These are phyloP conservation scores for Neofusicoccum laricinum DNA, from an alignment of 2,329 filamentous ascomycete species.

Conservation along the genomic window DNA sequence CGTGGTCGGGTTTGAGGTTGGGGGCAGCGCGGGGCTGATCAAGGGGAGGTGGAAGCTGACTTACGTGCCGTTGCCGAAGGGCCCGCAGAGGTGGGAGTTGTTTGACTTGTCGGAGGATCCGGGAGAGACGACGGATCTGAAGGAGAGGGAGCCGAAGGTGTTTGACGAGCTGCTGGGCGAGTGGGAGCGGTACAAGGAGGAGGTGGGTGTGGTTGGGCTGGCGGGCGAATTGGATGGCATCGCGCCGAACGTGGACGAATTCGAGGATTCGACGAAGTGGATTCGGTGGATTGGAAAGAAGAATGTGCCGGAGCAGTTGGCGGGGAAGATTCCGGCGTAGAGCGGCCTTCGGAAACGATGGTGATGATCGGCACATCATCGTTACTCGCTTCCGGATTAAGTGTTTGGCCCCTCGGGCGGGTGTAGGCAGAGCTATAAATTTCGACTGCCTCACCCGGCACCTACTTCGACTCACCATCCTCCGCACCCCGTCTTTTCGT, in stretches of 20 bases:
- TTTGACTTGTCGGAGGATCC: conserved; percentile 11
- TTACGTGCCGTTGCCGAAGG: conserved; percentile 12
- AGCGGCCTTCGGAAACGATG: too few relatives aligned
- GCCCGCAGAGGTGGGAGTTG: conserved; percentile 11
- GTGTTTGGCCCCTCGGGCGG: too few relatives aligned
- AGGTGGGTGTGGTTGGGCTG: conserved; percentile 11
- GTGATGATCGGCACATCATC: too few relatives aligned
- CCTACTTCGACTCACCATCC: too few relatives aligned
- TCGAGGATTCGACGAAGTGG: conserved; percentile 12
- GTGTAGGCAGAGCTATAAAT: too few relatives aligned
- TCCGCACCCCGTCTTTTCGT: too few relatives aligned
- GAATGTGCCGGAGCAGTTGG: background rate
- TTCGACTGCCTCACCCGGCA: too few relatives aligned
- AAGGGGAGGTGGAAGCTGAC: conserved; percentile 8
- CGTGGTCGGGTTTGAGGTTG: conserved; percentile 9
- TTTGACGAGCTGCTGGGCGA: background rate
- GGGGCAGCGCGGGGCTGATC: conserved; percentile 2
- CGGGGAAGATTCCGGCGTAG: background rate
- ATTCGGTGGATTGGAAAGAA: conserved; percentile 14
- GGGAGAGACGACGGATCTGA: conserved; percentile 11
- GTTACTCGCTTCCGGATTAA: too few relatives aligned
- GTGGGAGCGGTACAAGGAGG: conserved; percentile 18
- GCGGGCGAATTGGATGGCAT: background rate
- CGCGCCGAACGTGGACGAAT: background rate
- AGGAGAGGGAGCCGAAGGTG: background rate